Conservation (phyloP, 768 basidiomycete genomes). For the Pisolithus tinctorius region DNA sequence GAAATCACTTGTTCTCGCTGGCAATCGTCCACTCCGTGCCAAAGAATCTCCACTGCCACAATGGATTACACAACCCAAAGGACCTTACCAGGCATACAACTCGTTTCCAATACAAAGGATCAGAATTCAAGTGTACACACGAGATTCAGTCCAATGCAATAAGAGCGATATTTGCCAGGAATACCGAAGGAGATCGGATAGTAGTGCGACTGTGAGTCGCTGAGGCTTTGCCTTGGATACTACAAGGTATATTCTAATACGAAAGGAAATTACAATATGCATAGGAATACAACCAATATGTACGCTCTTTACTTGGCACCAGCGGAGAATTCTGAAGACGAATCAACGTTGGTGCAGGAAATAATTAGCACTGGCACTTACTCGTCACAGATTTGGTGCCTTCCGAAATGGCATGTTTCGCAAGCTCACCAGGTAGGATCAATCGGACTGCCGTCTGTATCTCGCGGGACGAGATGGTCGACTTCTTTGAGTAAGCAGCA, state of each 20-base stretch:
- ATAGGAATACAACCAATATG: constrained; percentile 26
- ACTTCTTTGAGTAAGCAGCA: constrained; percentile 83
- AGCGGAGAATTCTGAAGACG: constrained; percentile 48
- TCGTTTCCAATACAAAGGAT: too few species aligned
- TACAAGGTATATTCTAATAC: constrained; percentile 26
- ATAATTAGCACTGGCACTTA: constrained; percentile 25
- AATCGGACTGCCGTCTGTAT: constrained; percentile 82
- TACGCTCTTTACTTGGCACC: constrained; percentile 42
- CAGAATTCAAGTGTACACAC: too few species aligned
- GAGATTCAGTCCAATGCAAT: too few species aligned
- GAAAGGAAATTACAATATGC: constrained; percentile 22
- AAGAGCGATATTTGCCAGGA: too few species aligned
- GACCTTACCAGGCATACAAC: too few species aligned
- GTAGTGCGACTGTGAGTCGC: too few species aligned
- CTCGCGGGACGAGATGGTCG: constrained; percentile 86
- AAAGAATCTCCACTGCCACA: too few species aligned
- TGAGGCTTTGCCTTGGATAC: too few species aligned
- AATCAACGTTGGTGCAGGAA: constrained; percentile 3
- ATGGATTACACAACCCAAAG: too few species aligned
- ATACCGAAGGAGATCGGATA: too few species aligned
- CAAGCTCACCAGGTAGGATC: constrained; percentile 80
- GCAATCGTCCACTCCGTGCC: too few species aligned
- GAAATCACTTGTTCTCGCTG: too few species aligned
- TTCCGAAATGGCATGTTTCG: constrained; percentile 86
- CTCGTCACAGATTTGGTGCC: constrained; percentile 71